Base-by-base conservation (phyloP, 768 basidiomycete genomes). In the Naganishia antarctica region DNA sequence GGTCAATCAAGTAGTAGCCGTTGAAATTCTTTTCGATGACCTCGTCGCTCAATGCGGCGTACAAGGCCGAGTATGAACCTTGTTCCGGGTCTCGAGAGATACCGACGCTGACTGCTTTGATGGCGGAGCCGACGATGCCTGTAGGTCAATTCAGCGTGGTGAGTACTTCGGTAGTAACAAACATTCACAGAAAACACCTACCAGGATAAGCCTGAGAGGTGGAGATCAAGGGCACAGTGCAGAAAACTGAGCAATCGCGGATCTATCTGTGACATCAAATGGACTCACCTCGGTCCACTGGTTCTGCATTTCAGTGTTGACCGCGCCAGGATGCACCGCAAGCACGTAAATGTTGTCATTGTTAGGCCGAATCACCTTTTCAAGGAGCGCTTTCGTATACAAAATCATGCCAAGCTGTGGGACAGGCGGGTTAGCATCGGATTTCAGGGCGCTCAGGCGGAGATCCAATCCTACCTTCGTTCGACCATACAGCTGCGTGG, bases 401-500 rank as follows among this genome's bases (percentile, higher is more conserved):
- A 80, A 71, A 62, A 81, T 76, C 71, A 78, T 76, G 23, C 80
- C 79, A 21, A 63, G 62, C 62, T 63, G 43, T 23, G 13, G 44
- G 8, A 45, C 45, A 34, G 4, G 45, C 34, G 21, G 31, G 8
- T 13, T 32, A 31, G 26, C 8, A 21, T 18, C 12, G 2, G 60
- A 13, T 18, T 13, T 12, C 4, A 28, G 2, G 37, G 11, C 3
- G 15, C 28, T 3, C 23, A 34, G 29, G 47, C 11, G 18, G 43
- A 15, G 9, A 32, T 18, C n/a, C 13, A 5, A 7, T 21, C 62
- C 53, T 61, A 80, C 76, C 68, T 81, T 80, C n/a, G 79, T 76
- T 59, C 80, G 78, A 5, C 76, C 79, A 68, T 79, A 79, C 21
- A 80, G 75, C 60, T 73, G 71, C 46, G 74, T 66, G 16, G 75